Percentiles rank a stretch among this genome's conserved stretches.
Conservation (phyloP, 768 basidiomycete species). For the Podaxis pistillaris region DNA sequence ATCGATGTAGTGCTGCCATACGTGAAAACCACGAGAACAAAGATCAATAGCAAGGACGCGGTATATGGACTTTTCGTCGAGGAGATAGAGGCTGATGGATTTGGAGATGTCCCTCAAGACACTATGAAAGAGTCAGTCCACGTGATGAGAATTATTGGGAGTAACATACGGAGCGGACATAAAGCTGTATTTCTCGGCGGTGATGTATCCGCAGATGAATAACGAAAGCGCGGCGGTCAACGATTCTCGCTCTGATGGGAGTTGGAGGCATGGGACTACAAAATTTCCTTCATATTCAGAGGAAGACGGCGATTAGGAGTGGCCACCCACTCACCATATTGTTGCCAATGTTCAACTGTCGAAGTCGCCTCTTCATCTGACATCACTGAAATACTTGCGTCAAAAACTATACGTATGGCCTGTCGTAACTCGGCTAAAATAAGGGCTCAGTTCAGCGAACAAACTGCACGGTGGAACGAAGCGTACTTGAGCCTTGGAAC, state of each 20-base stretch:
- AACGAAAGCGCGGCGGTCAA: constrained; percentile 65
- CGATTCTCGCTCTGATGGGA: constrained; percentile 58
- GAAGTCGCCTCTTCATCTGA: constrained; percentile 63
- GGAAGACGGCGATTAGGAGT: not conserved
- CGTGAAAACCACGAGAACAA: constrained; percentile 85
- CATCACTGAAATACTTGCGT: constrained; percentile 65
- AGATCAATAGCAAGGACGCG: constrained; percentile 82
- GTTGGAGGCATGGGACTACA: constrained; percentile 61
- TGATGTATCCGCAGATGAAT: constrained; percentile 80
- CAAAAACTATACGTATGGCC: constrained; percentile 76
- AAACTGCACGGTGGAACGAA: not conserved
- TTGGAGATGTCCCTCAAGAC: constrained; percentile 81
- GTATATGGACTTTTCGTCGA: constrained; percentile 67
- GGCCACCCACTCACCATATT: constrained; percentile 44
- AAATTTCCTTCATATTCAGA: not conserved
- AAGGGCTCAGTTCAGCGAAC: constrained; percentile 6
- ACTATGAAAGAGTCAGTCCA: constrained; percentile 35
- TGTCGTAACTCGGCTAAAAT: constrained; percentile 68
- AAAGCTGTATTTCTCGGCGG: constrained; percentile 74
- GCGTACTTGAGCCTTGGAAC: constrained; percentile 72
- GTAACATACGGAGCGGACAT: constrained; percentile 64
- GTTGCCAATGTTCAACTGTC: constrained; percentile 64
- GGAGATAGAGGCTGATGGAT: constrained; percentile 75
- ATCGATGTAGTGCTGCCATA: constrained; percentile 95
- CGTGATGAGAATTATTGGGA: not conserved